Evolutionary conservation across 805 yeast genomes (phyloP), one percentile per base, ranked within the genome.

Genomic region (Yamadazyma takamatsuzukensis): DNA sequence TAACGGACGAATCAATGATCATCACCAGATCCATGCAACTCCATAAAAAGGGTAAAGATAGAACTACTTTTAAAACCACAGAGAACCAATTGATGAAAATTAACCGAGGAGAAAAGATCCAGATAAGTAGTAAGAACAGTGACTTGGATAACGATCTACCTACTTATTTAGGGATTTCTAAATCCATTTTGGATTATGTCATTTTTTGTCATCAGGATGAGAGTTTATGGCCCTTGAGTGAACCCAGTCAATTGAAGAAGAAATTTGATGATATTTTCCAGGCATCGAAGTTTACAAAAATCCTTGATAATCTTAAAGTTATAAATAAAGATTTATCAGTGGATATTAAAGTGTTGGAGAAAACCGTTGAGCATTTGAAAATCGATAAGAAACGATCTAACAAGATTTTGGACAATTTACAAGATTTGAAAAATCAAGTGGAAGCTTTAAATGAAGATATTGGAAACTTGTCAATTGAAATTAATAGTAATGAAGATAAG

Each of bases 181-280:
- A 77, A 37, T 84, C 97, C 0, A 77, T 93, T 34, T 61, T 93
- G 32, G 96, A 90, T 44, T 86, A 87, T 53, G 98, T 93, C 25
- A 80, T 90, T 1, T 93, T 93, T 59, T 90, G 98, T 51, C 99
- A 93, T 51, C 99, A 93, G 55, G 99, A 93, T 50, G 99, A 93
- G 39, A 80, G 90, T 47, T 59, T 87, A 18, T 93, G 99, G 99
- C 99, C 99, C 1, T 66, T 93, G 29, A 76, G 89, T 45, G 99
- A 93, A 56, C 94, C 98, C 1, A 71, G 95, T 2, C 73, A 73
- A 9, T 70, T 93, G 53, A 94, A 93, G 59, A 89, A 89, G 59
- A 74, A 90, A 33, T 94, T 93, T 49, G 98, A 93, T 56, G 98
- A 93, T 56, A 90, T 93, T 6, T 93, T 93, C 50, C 97, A 93